These are phyloP conservation scores for Knoxdaviesia proteae DNA, from an alignment of 2,329 filamentous ascomycete species.

Conservation along the genomic window DNA sequence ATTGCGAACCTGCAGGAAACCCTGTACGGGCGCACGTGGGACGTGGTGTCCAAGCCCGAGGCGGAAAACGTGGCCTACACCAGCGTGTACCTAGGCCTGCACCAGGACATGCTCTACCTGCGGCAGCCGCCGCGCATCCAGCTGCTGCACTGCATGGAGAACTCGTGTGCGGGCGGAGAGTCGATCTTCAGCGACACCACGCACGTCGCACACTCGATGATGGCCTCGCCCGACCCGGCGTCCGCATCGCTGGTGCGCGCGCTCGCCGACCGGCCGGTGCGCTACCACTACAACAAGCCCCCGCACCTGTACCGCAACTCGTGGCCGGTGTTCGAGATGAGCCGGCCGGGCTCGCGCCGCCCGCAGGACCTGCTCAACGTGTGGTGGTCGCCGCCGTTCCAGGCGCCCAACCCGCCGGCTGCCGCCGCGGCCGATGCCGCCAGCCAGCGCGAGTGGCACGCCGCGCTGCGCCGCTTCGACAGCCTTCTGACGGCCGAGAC, in stretches of 20 bases:
- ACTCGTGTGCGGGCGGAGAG: constrained; percentile 58
- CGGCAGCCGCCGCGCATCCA: constrained; percentile 61
- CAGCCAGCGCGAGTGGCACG: constrained; percentile 19
- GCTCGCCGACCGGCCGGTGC: constrained; percentile 26
- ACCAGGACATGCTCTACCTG: constrained; percentile 88
- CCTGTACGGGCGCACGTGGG: constrained; percentile 82
- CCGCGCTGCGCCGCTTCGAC: constrained; percentile 34
- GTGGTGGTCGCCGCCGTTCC: constrained; percentile 64
- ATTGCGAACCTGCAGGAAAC: constrained; percentile 68
- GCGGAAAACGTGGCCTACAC: constrained; percentile 92
- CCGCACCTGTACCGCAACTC: constrained; percentile 39
- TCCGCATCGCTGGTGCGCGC: constrained; percentile 8
- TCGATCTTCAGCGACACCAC: constrained; percentile 71
- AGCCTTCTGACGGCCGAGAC: constrained; percentile 30
- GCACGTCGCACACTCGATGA: constrained; percentile 28
- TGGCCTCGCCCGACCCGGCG: constrained; percentile 3
- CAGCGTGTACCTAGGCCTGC: constrained; percentile 58
- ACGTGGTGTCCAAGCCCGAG: constrained; percentile 61
- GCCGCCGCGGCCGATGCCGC: constrained; percentile 6
- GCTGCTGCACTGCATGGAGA: constrained; percentile 73
- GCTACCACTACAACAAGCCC: constrained; percentile 49
- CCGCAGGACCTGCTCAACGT: constrained; percentile 10
- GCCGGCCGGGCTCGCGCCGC: background rate
- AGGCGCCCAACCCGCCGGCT: constrained; percentile 26
- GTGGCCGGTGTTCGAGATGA: constrained; percentile 28